Evolutionary conservation across 306 rosid species (phyloP), one percentile per base, ranked within the genome.

Genomic region (Gynostemma pentaphyllum): DNA sequence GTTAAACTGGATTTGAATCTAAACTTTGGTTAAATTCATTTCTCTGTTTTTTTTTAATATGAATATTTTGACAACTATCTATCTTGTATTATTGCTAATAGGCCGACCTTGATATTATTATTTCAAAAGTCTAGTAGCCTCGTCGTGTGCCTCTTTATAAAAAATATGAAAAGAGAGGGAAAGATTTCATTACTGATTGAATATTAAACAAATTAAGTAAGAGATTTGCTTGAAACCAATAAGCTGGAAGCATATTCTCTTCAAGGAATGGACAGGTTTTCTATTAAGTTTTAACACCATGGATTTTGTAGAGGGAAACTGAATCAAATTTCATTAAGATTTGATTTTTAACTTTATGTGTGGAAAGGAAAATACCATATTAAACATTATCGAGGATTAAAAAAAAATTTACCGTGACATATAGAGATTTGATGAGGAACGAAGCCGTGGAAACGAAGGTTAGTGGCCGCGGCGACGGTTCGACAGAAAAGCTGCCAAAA

Each of bases 191-290:
- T 16, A 16, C 13, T 55, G 8, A 55, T 19, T 57, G 45, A 57
- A 57, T 57, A 57, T 57, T 57, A 57, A 57, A 34, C 16, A 57
- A 57, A 57, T 18, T 57, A n/a, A n/a, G n/a, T n/a, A n/a, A n/a
- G 18, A 57, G 64, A 57, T 57, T 34, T 57, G 45, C 64, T 21
- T 57, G 29, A n/a, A 16, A 57, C 0, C 14, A 26, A 28, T 7
- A 53, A 29, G 60, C 40, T 53, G 61, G 61, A 52, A 53, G n/a
- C n/a, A n/a, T n/a, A n/a, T n/a, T n/a, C n/a, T n/a, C n/a, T n/a
- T n/a, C n/a, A n/a, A n/a, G n/a, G n/a, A n/a, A n/a, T n/a, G n/a
- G n/a, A n/a, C n/a, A n/a, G n/a, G n/a, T 1, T 34, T 34, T 34
- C 39, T 34, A 34, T 34, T 34, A 34, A 34, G n/a, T n/a, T n/a